Evolutionary conservation across 306 rosid species (phyloP).

Genomic region (Cicer chorassanicum): DNA sequence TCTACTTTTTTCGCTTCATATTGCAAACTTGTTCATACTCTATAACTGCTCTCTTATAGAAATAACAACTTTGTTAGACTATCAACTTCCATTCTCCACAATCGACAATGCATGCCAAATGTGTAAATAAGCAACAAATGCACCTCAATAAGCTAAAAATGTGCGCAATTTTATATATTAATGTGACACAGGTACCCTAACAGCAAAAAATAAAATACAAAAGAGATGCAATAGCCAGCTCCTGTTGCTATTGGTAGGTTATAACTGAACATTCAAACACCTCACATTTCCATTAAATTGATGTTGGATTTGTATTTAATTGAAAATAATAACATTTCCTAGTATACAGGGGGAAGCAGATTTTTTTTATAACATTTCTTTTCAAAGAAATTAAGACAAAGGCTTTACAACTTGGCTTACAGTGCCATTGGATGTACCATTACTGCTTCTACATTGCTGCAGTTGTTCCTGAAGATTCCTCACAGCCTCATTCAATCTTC

Average conservation of each 20-base stretch:
- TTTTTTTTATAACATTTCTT: constrained; percentile 30
- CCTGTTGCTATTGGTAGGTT: neutral
- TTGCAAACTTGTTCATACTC: neutral
- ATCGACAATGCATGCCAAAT: neutral
- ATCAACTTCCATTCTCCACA: neutral
- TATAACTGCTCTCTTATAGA: neutral
- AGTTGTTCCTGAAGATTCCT: constrained; percentile 64
- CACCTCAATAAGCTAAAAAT: neutral
- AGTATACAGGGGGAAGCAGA: constrained; percentile 4
- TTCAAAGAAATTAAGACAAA: constrained; percentile 12
- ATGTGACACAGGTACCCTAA: neutral
- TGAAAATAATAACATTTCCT: neutral
- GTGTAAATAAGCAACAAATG: too few relatives aligned
- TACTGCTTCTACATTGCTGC: constrained; percentile 60
- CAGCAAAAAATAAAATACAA: neutral
- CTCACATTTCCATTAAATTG: constrained; percentile 32
- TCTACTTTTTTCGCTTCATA: neutral
- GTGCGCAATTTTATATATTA: constrained; percentile 7
- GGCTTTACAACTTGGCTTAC: constrained; percentile 44
- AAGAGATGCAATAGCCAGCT: neutral
- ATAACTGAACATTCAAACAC: constrained; percentile 7
- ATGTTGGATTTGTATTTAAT: constrained; percentile 3
- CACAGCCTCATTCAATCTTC: constrained; percentile 66
- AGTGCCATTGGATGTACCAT: constrained; percentile 47
- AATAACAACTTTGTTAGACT: neutral